Base-by-base conservation (phyloP, 2,329 filamentous ascomycete species). In the Dactylonectria macrodidyma region DNA sequence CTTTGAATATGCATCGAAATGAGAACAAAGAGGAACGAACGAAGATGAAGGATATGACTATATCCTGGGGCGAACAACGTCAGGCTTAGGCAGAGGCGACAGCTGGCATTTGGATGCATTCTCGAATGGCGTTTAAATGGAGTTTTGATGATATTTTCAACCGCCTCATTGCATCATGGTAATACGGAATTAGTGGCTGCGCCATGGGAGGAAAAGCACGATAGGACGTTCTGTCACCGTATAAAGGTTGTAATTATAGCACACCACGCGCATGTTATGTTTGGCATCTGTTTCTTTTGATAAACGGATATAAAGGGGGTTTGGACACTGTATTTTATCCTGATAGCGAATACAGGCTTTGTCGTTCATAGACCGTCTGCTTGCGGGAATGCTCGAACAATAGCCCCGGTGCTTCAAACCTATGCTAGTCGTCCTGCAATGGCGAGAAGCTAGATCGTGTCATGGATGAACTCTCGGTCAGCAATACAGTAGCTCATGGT, bases 61-160 rank as follows among this genome's bases (percentile, higher is more conserved):
- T 41, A 3, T 30, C n/a, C 22, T 12, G 6, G 47, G 24, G 59
- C 24, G 24, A 36, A 51, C 14, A 48, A 10, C 38, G 22, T 50
- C 16, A 14, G 44, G 55, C 48, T 38, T 38, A 59, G 59, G 50
- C 57, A 56, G 62, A 62, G 38, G 47, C 70, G 56, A 47, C 16
- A 30, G 33, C 51, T 50, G 61, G 41, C 55, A 57, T 52, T 64
- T 58, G 62, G 34, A 36, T 74, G 68, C 68, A 73, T 76, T 70
- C 60, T 64, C 65, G 62, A 59, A 62, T 67, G 75, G 75, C 72
- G 75, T 77, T 74, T 52, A 55, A 58, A 51, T 67, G 65, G 63
- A 67, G 68, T 67, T 69, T 69, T 64, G 51, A 48, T 57, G 56
- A 64, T 68, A 26, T 54, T 30, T 41, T 10, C n/a, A 34, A 22